Base-by-base conservation (phyloP, 805 yeast genomes). In the Candida lessepsii region DNA sequence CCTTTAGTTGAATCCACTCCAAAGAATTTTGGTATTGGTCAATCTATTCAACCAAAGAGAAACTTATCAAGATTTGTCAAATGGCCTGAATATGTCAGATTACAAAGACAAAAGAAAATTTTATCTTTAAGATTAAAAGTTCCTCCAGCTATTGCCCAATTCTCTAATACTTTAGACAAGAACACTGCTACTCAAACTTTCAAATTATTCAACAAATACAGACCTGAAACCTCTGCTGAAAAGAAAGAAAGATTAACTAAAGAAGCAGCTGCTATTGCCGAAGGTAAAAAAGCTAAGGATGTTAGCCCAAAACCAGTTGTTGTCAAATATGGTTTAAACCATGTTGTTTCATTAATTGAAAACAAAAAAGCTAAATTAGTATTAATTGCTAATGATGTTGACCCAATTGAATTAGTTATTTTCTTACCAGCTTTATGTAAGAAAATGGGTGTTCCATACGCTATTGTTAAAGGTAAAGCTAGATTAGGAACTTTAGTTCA, bases 401-500 rank as follows among this genome's bases (percentile, higher is more conserved):
- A 91, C 81, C 99, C 99, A 66, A 86, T 91, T 66, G 99, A 91
- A 79, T 80, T 91, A 67, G 98, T 91, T 57, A 78, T 91, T 63
- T 91, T 87, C 85, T 78, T 91, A 61, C 99, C 99, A 68, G 97
- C 99, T 73, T 81, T 91, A 67, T 91, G 97, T 80, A 88, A 91
- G 79, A 93, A 93, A 85, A 82, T 91, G 95, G 98, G 97, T 76
- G 90, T 93, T 54, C 98, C 99, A 70, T 90, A 90, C 81, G 97
- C 98, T 53, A 85, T 90, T 67, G 86, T 90, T 6, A 47, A 47
- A 28, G 51, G 51, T 47, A 47, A 47, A 32, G 51, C 51, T 56
- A 87, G 98, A 81, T 83, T 91, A 65, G 98, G 98, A 59, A 85
- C 97, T 62, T 65, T 91, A 62, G 96, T 89, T 50, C 96, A 91